phyloP scores from a whole-genome alignment of 129 eudicot genomes.

The Glebionis coronaria region DNA sequence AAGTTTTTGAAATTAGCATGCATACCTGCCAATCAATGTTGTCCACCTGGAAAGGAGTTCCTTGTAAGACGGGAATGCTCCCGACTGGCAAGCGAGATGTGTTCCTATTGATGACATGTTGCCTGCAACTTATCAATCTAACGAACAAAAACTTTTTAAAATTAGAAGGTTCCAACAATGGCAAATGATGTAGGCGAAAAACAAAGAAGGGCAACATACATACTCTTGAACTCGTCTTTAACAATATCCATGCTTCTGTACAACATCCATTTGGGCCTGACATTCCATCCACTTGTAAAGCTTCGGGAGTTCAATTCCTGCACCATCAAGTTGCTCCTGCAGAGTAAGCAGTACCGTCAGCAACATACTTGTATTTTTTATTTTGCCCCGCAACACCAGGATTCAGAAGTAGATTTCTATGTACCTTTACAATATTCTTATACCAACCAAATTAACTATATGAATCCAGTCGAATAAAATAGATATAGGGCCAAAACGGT shows the following conservation, averaged over 20 bases:
- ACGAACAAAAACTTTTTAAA: no score
- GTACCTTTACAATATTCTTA: not conserved
- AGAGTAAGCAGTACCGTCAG: conserved; percentile 12
- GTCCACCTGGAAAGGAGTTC: no score
- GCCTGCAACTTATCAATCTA: no score
- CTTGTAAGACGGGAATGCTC: no score
- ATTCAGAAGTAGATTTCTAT: not conserved
- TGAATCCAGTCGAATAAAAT: not conserved
- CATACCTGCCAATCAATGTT: no score
- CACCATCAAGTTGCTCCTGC: conserved; percentile 99
- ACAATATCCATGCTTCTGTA: conserved; percentile 78
- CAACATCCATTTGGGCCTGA: conserved; percentile 77
- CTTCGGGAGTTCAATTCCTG: conserved; percentile 89
- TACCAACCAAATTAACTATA: not conserved
- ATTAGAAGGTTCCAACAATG: no score
- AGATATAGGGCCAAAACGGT: not conserved
- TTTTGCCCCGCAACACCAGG: not conserved
- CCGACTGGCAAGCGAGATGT: no score
- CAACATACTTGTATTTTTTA: not conserved
- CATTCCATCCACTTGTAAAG: conserved; percentile 92
- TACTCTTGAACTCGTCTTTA: no score
- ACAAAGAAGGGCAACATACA: no score
- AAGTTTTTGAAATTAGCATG: no score
- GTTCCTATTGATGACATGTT: no score
- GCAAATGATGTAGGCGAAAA: no score